phyloP scores from a whole-genome alignment of 192 early-diverging fungal species.

The Backusella tarrabulga region DNA sequence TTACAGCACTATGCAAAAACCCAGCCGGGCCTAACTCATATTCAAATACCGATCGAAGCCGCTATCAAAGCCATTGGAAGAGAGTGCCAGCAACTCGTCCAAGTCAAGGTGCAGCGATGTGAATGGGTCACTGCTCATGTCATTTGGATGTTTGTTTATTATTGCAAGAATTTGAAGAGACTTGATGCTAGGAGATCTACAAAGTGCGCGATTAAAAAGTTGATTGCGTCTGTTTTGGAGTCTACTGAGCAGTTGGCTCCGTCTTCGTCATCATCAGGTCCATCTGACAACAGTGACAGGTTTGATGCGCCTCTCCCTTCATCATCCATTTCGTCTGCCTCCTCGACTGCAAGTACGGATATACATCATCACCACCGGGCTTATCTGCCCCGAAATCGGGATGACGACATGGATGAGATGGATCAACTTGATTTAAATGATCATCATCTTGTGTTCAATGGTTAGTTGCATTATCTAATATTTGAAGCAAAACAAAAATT shows the following conservation, averaged over 20 bases:
- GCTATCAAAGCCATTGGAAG: conserved; percentile 40
- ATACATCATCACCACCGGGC: neutral
- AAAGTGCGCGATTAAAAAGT: conserved; percentile 27
- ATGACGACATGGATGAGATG: neutral
- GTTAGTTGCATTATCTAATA: neutral
- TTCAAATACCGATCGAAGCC: conserved; percentile 31
- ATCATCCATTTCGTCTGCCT: neutral
- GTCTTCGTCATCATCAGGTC: neutral
- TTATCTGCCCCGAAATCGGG: neutral
- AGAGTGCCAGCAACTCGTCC: conserved; percentile 31
- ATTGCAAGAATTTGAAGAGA: conserved; percentile 32
- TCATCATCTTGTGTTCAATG: neutral
- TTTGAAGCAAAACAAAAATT: neutral
- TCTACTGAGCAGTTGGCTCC: neutral
- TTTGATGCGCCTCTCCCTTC: neutral
- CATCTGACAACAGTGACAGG: neutral
- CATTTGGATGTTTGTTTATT: conserved; percentile 30
- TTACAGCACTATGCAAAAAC: conserved; percentile 38
- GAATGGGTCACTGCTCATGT: conserved; percentile 44
- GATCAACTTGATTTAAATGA: neutral
- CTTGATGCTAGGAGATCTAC: conserved; percentile 41
- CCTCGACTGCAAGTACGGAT: neutral
- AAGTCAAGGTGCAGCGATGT: conserved; percentile 40
- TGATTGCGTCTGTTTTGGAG: conserved; percentile 25
- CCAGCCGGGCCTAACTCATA: conserved; percentile 43